A percentile compares a stretch with the other conserved stretches of the same genome.
Evolutionary conservation across 495 filamentous ascomycete genomes (phyloP).

Genomic region (Daldinia loculata): DNA sequence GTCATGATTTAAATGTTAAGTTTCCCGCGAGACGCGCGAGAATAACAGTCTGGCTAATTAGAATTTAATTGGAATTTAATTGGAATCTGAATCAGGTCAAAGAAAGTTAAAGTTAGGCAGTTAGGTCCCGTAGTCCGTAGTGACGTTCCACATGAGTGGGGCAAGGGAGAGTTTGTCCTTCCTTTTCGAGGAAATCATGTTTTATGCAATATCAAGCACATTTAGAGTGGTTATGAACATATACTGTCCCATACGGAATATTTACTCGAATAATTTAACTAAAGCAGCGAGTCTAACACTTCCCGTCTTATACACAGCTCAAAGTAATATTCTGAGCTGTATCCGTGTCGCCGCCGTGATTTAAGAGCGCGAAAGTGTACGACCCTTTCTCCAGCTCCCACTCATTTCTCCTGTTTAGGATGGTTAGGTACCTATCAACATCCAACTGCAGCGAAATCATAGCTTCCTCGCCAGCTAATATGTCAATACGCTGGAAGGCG

Average conservation of each 20-base stretch:
- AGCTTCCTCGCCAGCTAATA: constrained; percentile 43
- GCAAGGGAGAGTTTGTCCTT: constrained; percentile 1
- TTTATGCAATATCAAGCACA: neutral
- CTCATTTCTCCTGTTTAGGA: constrained; percentile 49
- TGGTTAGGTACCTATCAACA: constrained; percentile 50
- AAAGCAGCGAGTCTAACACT: neutral
- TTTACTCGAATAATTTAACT: too few relatives aligned
- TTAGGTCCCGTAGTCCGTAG: constrained; percentile 2
- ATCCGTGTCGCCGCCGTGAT: constrained; percentile 48
- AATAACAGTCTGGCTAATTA: neutral
- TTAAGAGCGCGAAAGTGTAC: constrained; percentile 55
- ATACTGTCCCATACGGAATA: neutral
- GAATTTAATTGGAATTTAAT: constrained; percentile 1
- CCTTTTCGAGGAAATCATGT: neutral
- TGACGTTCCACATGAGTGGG: constrained; percentile 32
- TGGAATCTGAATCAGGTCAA: constrained; percentile 25
- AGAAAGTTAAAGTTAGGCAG: neutral
- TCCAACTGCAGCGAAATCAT: constrained; percentile 46
- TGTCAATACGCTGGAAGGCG: constrained; percentile 49
- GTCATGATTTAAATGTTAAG: constrained; percentile 21
- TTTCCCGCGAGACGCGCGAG: constrained; percentile 23
- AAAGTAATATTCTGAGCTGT: constrained; percentile 49
- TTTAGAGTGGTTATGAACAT: neutral
- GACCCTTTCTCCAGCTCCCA: constrained; percentile 54
- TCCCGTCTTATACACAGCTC: constrained; percentile 37